These are phyloP conservation scores for Leishmania guyanensis DNA, from an alignment of 208 protist genomes.

Conservation along the genomic window DNA sequence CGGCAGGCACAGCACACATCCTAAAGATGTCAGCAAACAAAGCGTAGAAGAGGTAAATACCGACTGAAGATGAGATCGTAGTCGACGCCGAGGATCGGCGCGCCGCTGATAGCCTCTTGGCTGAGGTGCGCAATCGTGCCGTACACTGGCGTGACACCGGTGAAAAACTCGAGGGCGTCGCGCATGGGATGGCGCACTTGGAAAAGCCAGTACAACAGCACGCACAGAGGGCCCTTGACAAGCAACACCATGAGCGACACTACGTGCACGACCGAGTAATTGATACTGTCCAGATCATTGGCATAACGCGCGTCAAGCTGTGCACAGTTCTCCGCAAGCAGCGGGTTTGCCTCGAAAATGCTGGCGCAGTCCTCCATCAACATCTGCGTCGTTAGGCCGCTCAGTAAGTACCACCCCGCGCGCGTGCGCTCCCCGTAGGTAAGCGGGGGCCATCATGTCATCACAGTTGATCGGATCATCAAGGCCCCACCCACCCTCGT, in stretches of 20 bases:
- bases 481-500: neutral
- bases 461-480: constrained; percentile 30
- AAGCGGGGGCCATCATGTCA: constrained; percentile 33
- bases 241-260: constrained; percentile 66
- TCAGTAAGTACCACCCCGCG: constrained; percentile 80
- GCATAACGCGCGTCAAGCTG: constrained; percentile 73
- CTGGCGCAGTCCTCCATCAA: constrained; percentile 74
- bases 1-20: constrained; percentile 57
- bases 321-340: constrained; percentile 67
- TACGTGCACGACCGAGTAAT: constrained; percentile 59
- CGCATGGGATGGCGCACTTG: constrained; percentile 48
- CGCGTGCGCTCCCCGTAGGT: constrained; percentile 57
- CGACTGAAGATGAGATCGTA: constrained; percentile 51
- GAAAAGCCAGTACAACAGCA: constrained; percentile 69
- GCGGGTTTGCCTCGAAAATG: constrained; percentile 60
- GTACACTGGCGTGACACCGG: constrained; percentile 68
- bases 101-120: constrained; percentile 64
- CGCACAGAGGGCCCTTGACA: constrained; percentile 67
- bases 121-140: constrained; percentile 69
- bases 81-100: constrained; percentile 68
- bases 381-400: constrained; percentile 74
- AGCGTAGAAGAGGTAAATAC: constrained; percentile 63
- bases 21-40: constrained; percentile 70
- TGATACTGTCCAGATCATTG: constrained; percentile 40
- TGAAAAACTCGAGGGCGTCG: constrained; percentile 75